Base-by-base conservation (phyloP, 768 basidiomycete species). In the Boletus rex-veris region DNA sequence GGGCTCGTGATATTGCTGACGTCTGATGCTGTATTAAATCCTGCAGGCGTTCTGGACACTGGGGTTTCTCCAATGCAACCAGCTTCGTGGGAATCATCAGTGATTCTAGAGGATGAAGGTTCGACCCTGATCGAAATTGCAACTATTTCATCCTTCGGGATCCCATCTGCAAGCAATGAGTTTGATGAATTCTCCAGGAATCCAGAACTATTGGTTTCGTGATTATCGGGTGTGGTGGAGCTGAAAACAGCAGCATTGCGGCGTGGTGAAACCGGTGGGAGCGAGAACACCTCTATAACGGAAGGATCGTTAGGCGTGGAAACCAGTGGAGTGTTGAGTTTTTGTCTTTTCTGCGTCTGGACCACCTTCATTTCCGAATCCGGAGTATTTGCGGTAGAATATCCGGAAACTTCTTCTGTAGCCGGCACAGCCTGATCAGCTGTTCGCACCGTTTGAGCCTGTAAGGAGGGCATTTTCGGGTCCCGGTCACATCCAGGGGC, bases 1-100 rank as follows among this genome's bases (percentile, higher is more conserved):
- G 59, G 67, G 39, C 62, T 65, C n/a, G 67, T 65, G 16, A 67
- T 53, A 35, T 51, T 57, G 52, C 61, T 61, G 43, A 41, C 26
- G 42, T 58, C 54, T 14, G 39, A 4, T 18, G 42, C 40, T 10
- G 40, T 45, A 53, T 57, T 45, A 52, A 50, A 40, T 40, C 52
- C 58, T 55, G 50, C 53, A 44, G 55, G 50, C 5, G 33, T 44
- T 36, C 50, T 52, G 41, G 45, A 41, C 16, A 53, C 30, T 19
- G 40, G 31, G 30, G 16, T 36, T 12, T 42, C 39, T 53, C 10
- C 31, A n/a, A 40, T 19, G 19, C 19, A 19, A 21, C 21, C n/a
- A 28, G 19, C 50, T 40, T 36, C 49, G 42, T 55, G 51, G 33
- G 16, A 18, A 41, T 35, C 51, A 5, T 15, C 33, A 21, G 15